A percentile compares a stretch with the other conserved stretches of the same genome.
Conservation (phyloP, 2,329 filamentous ascomycete species). For the Dactylellina sp. region DNA sequence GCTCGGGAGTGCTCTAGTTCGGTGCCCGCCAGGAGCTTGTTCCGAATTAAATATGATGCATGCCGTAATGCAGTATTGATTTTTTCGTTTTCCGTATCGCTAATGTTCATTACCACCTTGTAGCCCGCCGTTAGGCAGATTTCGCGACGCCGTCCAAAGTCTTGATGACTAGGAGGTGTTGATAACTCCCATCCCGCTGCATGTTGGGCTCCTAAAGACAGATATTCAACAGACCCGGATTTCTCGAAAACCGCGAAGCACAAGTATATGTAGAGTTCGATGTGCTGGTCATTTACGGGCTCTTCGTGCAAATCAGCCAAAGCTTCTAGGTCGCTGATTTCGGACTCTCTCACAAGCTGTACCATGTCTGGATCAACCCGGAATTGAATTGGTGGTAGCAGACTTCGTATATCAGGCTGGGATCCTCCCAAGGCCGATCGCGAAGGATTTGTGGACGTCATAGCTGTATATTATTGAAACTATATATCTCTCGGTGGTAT, state of each 20-base stretch:
- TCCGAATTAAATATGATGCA: too few relatives aligned
- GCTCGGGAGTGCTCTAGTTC: too few relatives aligned
- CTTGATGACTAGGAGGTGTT: background rate
- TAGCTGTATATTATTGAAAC: too few relatives aligned
- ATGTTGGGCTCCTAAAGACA: background rate
- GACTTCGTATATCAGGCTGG: too few relatives aligned
- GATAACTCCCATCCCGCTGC: background rate
- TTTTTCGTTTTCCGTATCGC: too few relatives aligned
- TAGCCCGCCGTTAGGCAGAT: too few relatives aligned
- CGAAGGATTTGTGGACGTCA: too few relatives aligned
- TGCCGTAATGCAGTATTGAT: too few relatives aligned
- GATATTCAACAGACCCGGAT: background rate
- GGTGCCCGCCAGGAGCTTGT: too few relatives aligned
- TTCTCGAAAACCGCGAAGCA: slow-evolving; percentile 2
- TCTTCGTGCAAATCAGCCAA: slow-evolving; percentile 7
- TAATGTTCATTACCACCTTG: too few relatives aligned
- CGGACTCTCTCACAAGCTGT: background rate
- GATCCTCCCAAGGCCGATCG: too few relatives aligned
- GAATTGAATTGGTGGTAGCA: slow-evolving; percentile 6
- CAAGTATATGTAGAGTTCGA: slow-evolving; percentile 16
- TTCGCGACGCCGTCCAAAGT: background rate
- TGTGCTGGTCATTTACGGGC: background rate
- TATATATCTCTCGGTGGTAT: too few relatives aligned
- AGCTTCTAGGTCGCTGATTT: slow-evolving; percentile 3
- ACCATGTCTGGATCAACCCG: slow-evolving; percentile 14